Evolutionary conservation across 2,329 filamentous ascomycete species (phyloP).

Genomic region (Knufia fluminis): DNA sequence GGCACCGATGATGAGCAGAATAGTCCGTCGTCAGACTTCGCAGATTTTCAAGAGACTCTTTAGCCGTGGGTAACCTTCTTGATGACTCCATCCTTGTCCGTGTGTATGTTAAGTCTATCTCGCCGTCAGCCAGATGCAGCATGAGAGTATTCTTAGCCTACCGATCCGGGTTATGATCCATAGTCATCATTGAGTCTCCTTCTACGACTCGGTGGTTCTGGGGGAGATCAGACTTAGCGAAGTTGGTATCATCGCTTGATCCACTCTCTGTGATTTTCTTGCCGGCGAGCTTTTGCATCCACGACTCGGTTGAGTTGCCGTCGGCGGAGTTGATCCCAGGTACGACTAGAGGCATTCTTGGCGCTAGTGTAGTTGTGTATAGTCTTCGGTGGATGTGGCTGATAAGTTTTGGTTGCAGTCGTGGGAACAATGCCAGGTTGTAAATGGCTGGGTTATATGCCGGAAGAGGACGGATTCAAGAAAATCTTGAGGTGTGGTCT

Average conservation of each 20-base stretch:
- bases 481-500: no score
- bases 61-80: constrained; percentile 30
- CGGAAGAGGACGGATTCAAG: no score
- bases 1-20: no score
- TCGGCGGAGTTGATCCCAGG: constrained; percentile 32
- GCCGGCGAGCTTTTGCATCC: constrained; percentile 37
- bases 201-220: constrained; percentile 35
- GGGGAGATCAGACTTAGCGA: constrained; percentile 39
- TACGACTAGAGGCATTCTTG: constrained; percentile 39
- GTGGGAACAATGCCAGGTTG: background rate
- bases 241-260: constrained; percentile 26
- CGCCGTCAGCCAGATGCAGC: background rate
- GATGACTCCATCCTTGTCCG: constrained; percentile 36
- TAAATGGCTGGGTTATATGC: no score
- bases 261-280: constrained; percentile 34
- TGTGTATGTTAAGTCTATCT: constrained; percentile 35
- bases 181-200: constrained; percentile 30
- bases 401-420: background rate
- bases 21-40: no score
- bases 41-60: no score
- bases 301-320: constrained; percentile 27
- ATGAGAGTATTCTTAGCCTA: constrained; percentile 19
- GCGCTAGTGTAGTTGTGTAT: background rate
- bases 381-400: background rate
- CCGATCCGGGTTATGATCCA: constrained; percentile 36